Percentiles rank a stretch among this genome's conserved stretches.
phyloP scores from a whole-genome alignment of 192 early-diverging fungal genomes.

The Funneliformis mosseae region DNA sequence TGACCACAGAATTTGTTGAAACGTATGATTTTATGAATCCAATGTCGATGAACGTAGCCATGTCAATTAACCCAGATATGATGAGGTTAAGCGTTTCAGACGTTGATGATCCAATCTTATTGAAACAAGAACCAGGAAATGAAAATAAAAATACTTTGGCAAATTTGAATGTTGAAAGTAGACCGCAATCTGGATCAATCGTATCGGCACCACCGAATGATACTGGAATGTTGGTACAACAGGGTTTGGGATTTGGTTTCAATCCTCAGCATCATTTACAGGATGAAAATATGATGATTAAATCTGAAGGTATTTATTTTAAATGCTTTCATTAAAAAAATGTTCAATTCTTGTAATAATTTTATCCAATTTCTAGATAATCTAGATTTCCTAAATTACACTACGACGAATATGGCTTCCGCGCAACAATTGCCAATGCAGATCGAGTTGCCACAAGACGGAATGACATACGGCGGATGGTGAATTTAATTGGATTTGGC shows the following conservation, averaged over 20 bases:
- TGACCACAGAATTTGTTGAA: constrained; percentile 26
- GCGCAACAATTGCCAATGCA: constrained; percentile 22
- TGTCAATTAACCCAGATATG: constrained; percentile 11
- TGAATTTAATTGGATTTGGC: constrained; percentile 2
- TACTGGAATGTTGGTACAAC: constrained; percentile 10
- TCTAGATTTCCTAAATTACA: constrained; percentile 15
- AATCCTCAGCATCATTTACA: constrained; percentile 14
- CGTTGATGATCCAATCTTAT: neutral
- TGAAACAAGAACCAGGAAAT: neutral
- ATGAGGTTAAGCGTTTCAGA: neutral
- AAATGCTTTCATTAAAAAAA: too few relatives aligned
- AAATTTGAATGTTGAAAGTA: neutral
- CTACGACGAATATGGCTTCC: neutral
- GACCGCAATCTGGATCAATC: neutral
- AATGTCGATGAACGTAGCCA: neutral
- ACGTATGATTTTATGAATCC: constrained; percentile 25
- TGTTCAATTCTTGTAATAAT: neutral
- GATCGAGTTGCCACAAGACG: constrained; percentile 13
- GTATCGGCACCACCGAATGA: constrained; percentile 1
- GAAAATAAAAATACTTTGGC: neutral
- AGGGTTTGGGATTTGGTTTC: constrained; percentile 4
- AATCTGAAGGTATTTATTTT: constrained; percentile 13
- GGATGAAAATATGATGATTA: constrained; percentile 15
- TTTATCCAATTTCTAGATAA: neutral
- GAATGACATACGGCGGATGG: constrained; percentile 17